Conservation (phyloP, 2,329 filamentous ascomycete genomes). For the Cladosporium sp. region DNA sequence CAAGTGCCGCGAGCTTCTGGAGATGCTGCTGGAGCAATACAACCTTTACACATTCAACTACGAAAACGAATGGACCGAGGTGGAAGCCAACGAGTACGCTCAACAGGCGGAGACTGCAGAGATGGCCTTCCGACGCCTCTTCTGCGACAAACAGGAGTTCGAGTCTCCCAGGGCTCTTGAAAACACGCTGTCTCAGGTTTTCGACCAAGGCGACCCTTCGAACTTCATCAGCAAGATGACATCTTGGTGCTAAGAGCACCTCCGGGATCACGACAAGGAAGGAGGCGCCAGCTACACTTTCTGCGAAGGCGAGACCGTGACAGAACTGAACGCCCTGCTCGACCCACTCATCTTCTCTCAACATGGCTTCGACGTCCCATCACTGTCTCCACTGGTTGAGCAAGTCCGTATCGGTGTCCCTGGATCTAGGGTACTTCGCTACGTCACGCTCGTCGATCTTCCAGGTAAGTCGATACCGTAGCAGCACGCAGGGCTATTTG, state of each 20-base stretch:
- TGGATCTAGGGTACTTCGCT: conserved; percentile 11
- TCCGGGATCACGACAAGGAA: neutral
- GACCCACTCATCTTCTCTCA: conserved; percentile 15
- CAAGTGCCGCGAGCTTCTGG: conserved; percentile 18
- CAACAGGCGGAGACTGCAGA: conserved; percentile 13
- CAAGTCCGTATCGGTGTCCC: conserved; percentile 19
- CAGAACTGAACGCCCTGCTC: neutral
- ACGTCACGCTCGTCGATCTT: conserved; percentile 21
- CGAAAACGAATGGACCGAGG: conserved; percentile 22
- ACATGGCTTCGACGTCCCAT: neutral
- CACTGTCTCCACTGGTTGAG: conserved; percentile 22
- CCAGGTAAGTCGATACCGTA: conserved; percentile 21
- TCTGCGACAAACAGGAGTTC: conserved; percentile 19
- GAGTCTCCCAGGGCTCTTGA: no score
- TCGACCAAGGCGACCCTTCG: neutral
- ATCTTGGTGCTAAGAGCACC: neutral
- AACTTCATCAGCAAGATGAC: neutral
- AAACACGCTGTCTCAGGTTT: no score
- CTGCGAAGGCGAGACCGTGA: neutral
- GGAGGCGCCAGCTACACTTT: neutral
- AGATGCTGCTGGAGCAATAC: conserved; percentile 19
- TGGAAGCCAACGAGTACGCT: conserved; percentile 4
- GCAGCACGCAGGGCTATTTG: no score
- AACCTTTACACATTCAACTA: conserved; percentile 20
- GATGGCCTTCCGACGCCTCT: no score